Evolutionary conservation across 2,329 filamentous ascomycete genomes (phyloP).

Genomic region (Endocalyx cinctus): DNA sequence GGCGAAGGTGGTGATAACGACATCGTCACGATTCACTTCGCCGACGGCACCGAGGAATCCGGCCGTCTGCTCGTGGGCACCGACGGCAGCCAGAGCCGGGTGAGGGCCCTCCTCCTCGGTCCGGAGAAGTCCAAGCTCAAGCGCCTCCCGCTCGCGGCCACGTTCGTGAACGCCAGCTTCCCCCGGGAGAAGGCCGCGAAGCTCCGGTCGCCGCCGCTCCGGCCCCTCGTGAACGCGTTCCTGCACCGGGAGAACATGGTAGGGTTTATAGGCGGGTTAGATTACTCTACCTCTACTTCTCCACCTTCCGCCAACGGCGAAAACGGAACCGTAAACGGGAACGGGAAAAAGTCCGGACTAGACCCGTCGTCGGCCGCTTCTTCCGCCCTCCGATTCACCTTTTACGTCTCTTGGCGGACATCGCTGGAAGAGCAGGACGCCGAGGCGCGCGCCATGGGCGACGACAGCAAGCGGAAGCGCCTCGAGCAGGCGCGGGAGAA

Average conservation of each 20-base stretch:
- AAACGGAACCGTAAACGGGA: too few relatives aligned
- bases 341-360: too few relatives aligned
- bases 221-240: slow-evolving; percentile 38
- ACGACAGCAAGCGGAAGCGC: slow-evolving; percentile 15
- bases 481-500: slow-evolving; percentile 35
- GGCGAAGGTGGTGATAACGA: slow-evolving; percentile 16
- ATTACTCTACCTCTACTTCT: too few relatives aligned
- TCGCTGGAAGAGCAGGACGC: slow-evolving; percentile 35
- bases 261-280: slow-evolving; percentile 41
- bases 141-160: slow-evolving; percentile 37
- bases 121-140: slow-evolving; percentile 25
- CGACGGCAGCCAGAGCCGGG: slow-evolving; percentile 27
- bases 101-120: slow-evolving; percentile 26
- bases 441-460: slow-evolving; percentile 27
- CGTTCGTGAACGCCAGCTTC: slow-evolving; percentile 38
- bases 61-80: slow-evolving; percentile 28
- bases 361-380: slow-evolving; percentile 31
- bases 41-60: slow-evolving; percentile 22
- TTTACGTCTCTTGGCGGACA: slow-evolving; percentile 41
- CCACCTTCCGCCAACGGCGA: too few relatives aligned
- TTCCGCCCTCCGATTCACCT: slow-evolving; percentile 41
- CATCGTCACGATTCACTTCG: slow-evolving; percentile 26
- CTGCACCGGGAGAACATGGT: slow-evolving; percentile 40
- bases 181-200: slow-evolving; percentile 36
- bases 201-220: slow-evolving; percentile 35